phyloP scores from a whole-genome alignment of 2,329 filamentous ascomycete genomes.

The Penicillium sp. region DNA sequence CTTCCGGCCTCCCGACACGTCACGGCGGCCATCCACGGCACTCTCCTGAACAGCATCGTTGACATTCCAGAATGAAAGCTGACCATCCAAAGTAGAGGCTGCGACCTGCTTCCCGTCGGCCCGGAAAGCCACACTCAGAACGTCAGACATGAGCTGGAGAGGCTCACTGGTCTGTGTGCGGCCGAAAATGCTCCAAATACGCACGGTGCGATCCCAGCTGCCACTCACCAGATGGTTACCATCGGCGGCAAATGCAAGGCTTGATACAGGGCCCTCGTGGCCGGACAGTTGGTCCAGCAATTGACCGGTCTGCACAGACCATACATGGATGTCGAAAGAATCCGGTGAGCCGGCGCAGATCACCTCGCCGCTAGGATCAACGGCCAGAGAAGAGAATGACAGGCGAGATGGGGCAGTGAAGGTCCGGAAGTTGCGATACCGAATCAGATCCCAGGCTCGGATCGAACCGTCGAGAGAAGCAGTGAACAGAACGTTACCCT shows the following conservation, averaged over 20 bases:
- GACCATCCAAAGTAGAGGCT: slow-evolving; percentile 86
- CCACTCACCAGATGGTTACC: slow-evolving; percentile 80
- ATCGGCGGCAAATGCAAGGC: slow-evolving; percentile 81
- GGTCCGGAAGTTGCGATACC: slow-evolving; percentile 94
- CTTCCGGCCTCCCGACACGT: slow-evolving; percentile 88
- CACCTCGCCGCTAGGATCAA: slow-evolving; percentile 95
- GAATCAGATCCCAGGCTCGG: slow-evolving; percentile 89
- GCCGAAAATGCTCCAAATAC: slow-evolving; percentile 93
- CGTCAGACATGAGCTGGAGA: slow-evolving; percentile 83
- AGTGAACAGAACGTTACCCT: slow-evolving; percentile 93
- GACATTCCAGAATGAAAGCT: slow-evolving; percentile 91
- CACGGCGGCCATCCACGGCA: slow-evolving; percentile 81
- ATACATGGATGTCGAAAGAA: slow-evolving; percentile 95
- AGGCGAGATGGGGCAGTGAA: slow-evolving; percentile 90
- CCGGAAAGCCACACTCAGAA: slow-evolving; percentile 77
- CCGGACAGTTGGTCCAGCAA: slow-evolving; percentile 84
- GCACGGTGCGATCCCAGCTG: slow-evolving; percentile 92
- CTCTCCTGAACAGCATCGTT: slow-evolving; percentile 80
- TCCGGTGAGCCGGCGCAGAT: slow-evolving; percentile 92
- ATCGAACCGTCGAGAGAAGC: slow-evolving; percentile 91
- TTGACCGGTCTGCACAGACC: slow-evolving; percentile 97
- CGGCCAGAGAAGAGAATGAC: slow-evolving; percentile 88
- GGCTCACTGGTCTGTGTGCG: slow-evolving; percentile 93
- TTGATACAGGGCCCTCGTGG: slow-evolving; percentile 88
- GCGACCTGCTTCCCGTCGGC: slow-evolving; percentile 89